Base-by-base conservation (phyloP, 176 grass and related monocot genomes). In the Aegilops tauschii region DNA sequence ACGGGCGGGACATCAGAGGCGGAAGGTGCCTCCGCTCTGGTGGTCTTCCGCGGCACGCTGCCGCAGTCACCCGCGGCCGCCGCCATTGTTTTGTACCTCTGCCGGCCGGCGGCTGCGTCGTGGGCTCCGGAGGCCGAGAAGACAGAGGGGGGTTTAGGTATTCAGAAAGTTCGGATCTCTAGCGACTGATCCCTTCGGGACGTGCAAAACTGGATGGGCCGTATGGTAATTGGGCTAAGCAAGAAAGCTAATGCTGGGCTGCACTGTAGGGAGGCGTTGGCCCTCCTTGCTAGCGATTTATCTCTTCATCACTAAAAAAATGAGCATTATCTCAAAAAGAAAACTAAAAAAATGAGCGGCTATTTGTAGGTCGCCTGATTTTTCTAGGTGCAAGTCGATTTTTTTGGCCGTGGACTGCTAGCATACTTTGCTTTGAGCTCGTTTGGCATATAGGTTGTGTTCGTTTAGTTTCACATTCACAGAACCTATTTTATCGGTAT, bases 31-130 rank as follows among this genome's bases (percentile, higher is more conserved):
- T 86, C 79, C 45, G 42, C 59, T 70, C 74, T 29, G 56, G 84
- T 83, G 58, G 66, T 58, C 49, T 47, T 69, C 69, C 32, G 59
- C 8, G 74, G 45, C 47, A 56, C 23, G 21, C 62, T 86, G 17
- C 65, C 77, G 39, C 65, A 78, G 64, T 29, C 50, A 87, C 36
- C 61, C 63, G 73, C 89, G 56, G 79, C 73, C 72, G 73, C 85
- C 87, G 75, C 78, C 89, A 91, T 91, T 58, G 23, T 3, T 32
- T 12, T 1, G 63, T 67, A 3, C 52, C 74, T 73, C 42, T 81
- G 42, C 49, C 32, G 61, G 42, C 49, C 31, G 61, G 61, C 80
- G 68, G 84, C 68, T 61, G 88, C 75, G 66, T 34, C 74, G 56
- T 76, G 72, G 58, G 71, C 82, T 25, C 37, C 70, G 12, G 18